Conservation (phyloP, 2,329 filamentous ascomycete species). For the Fusarium sp. region DNA sequence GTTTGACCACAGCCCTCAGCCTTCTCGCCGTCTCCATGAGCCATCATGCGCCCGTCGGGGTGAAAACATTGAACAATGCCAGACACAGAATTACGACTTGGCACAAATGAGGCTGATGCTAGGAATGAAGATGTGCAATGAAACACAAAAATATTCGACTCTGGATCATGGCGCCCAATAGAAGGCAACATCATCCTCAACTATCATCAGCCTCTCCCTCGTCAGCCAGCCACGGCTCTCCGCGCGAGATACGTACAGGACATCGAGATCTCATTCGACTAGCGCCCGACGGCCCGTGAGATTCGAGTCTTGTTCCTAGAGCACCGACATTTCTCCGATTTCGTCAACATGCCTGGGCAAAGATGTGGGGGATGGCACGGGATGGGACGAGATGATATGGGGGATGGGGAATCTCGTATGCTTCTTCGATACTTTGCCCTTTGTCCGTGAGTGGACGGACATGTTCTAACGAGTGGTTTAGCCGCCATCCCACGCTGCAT, state of each 20-base stretch:
- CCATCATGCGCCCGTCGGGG: not conserved
- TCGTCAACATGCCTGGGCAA: not conserved
- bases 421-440: slow-evolving; percentile 1
- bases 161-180: slow-evolving; percentile 14
- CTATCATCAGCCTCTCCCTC: not conserved
- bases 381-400: not conserved
- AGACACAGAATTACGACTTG: not conserved
- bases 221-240: slow-evolving; percentile 32
- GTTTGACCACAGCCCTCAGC: not conserved
- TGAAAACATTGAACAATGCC: not conserved
- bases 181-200: not conserved
- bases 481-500: not conserved
- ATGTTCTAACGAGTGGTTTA: slow-evolving; percentile 7
- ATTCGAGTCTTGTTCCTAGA: not conserved
- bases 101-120: not conserved
- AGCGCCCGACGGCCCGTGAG: slow-evolving; percentile 10
- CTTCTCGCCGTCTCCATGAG: not conserved
- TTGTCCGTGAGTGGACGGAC: not conserved
- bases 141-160: not conserved
- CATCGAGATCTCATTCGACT: slow-evolving; percentile 13
- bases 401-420: slow-evolving; percentile 1
- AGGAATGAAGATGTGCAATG: slow-evolving; percentile 3
- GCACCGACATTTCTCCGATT: not conserved
- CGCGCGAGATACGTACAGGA: not conserved
- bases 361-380: not conserved